phyloP scores from a whole-genome alignment of 768 basidiomycete species.

The Boletus insuetus region DNA sequence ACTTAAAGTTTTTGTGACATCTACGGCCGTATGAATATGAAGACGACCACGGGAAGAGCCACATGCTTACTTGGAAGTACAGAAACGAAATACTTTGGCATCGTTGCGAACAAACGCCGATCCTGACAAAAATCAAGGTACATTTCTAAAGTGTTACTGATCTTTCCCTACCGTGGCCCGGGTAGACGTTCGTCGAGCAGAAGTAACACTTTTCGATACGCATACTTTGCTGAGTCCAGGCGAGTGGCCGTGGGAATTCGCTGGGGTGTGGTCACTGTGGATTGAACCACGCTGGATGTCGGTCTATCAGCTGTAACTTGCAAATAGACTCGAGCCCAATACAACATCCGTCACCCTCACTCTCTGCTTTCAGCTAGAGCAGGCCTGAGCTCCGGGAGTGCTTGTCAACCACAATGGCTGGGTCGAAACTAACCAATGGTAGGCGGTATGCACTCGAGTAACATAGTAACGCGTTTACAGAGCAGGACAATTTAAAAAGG shows the following conservation, averaged over 20 bases:
- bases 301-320: too few species aligned
- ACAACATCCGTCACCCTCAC: too few species aligned
- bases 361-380: too few species aligned
- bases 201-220: conserved; percentile 98
- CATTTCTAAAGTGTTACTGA: neutral
- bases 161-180: conserved; percentile 74
- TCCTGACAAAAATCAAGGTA: conserved; percentile 42
- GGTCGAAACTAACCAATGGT: too few species aligned
- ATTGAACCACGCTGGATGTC: too few species aligned
- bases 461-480: too few species aligned
- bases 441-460: too few species aligned
- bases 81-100: conserved; percentile 96
- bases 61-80: conserved; percentile 83
- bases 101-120: conserved; percentile 96
- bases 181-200: conserved; percentile 95
- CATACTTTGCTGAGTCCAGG: conserved; percentile 45
- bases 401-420: too few species aligned
- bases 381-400: too few species aligned
- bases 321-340: too few species aligned
- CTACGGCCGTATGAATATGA: conserved; percentile 37
- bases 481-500: too few species aligned
- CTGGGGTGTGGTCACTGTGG: too few species aligned
- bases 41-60: neutral
- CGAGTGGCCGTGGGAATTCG: conserved; percentile 25
- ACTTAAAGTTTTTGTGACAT: conserved; percentile 99